Evolutionary conservation across 345 rosid species (phyloP).

Genomic region (Pelargonium nanum): DNA sequence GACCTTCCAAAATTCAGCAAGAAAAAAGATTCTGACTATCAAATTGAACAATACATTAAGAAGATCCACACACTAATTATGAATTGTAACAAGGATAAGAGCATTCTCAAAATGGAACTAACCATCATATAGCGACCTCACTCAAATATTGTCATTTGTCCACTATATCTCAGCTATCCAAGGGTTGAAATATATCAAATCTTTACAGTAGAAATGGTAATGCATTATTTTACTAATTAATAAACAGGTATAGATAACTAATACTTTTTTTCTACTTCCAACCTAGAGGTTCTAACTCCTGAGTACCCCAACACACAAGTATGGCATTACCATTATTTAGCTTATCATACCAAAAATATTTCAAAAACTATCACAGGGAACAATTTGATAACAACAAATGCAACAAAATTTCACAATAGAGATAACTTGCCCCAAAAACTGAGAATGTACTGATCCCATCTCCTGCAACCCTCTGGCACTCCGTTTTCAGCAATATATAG

Average conservation of each 20-base stretch:
- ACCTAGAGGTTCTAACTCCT: neutral
- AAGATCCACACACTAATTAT: neutral
- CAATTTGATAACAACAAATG: constrained; percentile 18
- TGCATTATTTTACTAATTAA: neutral
- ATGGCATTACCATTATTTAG: constrained; percentile 7
- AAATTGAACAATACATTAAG: neutral
- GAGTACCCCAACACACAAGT: neutral
- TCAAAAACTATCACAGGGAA: neutral
- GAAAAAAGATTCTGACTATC: neutral
- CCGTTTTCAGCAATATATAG: constrained; percentile 61
- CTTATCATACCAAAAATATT: constrained; percentile 11
- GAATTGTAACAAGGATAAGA: neutral
- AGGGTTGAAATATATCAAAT: neutral
- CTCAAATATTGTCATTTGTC: neutral
- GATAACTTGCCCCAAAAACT: constrained; percentile 59
- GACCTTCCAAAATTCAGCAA: neutral
- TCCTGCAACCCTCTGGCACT: constrained; percentile 66
- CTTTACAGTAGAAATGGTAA: neutral
- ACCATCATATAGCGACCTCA: constrained; percentile 6
- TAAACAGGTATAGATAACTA: neutral
- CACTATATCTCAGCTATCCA: constrained; percentile 6
- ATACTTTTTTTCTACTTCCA: neutral
- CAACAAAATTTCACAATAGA: neutral
- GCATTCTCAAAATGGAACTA: neutral
- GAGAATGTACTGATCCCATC: constrained; percentile 77